Conservation (phyloP, 768 basidiomycete species). For the Amyloporia xantha region DNA sequence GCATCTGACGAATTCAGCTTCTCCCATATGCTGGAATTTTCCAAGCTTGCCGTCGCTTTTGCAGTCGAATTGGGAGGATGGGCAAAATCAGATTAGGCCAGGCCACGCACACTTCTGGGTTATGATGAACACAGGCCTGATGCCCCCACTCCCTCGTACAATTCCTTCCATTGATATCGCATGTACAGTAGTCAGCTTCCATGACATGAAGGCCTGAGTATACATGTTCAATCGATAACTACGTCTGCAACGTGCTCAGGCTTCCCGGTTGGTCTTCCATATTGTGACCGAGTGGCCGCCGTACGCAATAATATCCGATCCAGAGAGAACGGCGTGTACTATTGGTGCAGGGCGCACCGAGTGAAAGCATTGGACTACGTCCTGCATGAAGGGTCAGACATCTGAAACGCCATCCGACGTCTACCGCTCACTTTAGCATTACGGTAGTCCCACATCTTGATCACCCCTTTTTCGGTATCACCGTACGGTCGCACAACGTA, state of each 20-base stretch:
- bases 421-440: constrained; percentile 33
- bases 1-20: constrained; percentile 88
- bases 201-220: neutral
- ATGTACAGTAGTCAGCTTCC: neutral
- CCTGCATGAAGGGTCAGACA: constrained; percentile 22
- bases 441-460: constrained; percentile 46
- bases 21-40: constrained; percentile 72
- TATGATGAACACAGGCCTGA: neutral
- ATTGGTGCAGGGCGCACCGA: constrained; percentile 28
- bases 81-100: constrained; percentile 24
- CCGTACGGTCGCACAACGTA: constrained; percentile 41
- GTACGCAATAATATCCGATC: constrained; percentile 36
- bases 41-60: constrained; percentile 47
- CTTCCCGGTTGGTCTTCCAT: constrained; percentile 10
- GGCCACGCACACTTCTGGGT: no score
- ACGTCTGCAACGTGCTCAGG: neutral
- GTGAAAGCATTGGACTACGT: constrained; percentile 28
- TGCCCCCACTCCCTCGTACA: neutral
- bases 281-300: constrained; percentile 34
- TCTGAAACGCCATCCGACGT: neutral
- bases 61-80: constrained; percentile 46
- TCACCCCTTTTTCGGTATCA: constrained; percentile 28
- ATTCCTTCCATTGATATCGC: neutral
- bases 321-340: constrained; percentile 35
- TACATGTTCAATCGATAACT: neutral